These are phyloP conservation scores for Phytophthora uliginosa DNA, from an alignment of 352 stramenopile genomes.

Conservation along the genomic window DNA sequence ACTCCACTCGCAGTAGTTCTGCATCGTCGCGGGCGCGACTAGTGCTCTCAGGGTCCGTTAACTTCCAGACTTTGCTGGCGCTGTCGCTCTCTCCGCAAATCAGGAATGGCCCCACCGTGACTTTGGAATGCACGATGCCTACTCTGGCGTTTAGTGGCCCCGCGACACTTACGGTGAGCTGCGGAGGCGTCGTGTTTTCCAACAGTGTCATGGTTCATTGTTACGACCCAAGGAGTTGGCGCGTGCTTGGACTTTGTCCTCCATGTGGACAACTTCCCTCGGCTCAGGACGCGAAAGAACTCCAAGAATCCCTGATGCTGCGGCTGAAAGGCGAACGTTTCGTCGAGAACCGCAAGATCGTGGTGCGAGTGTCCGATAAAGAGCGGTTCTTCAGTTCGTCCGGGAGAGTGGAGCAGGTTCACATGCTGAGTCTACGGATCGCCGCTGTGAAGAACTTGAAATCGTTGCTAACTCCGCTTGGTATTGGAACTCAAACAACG, in stretches of 20 bases:
- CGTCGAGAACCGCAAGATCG: conserved; percentile 75
- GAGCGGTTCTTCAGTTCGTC: conserved; percentile 46
- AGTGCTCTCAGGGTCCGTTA: conserved; percentile 43
- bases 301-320: conserved; percentile 31
- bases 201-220: conserved; percentile 76
- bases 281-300: conserved; percentile 3
- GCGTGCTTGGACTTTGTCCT: conserved; percentile 50
- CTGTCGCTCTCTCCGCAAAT: conserved; percentile 25
- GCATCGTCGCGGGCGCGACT: conserved; percentile 41
- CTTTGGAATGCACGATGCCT: conserved; percentile 67
- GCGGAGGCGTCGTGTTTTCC: conserved; percentile 67
- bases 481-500: conserved; percentile 14
- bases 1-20: conserved; percentile 53
- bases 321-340: conserved; percentile 69
- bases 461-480: conserved; percentile 42
- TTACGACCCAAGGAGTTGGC: conserved; percentile 73
- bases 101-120: conserved; percentile 34
- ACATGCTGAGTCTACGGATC: conserved; percentile 63
- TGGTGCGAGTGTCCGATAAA: conserved; percentile 63
- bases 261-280: conserved; percentile 53
- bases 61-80: conserved; percentile 23
- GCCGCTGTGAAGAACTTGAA: conserved; percentile 60
- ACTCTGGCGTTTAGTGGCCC: conserved; percentile 61
- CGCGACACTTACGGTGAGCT: conserved; percentile 53
- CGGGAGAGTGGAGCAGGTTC: conserved; percentile 52